phyloP scores from a whole-genome alignment of 2,329 filamentous ascomycete genomes.

The Colletotrichum incanum region DNA sequence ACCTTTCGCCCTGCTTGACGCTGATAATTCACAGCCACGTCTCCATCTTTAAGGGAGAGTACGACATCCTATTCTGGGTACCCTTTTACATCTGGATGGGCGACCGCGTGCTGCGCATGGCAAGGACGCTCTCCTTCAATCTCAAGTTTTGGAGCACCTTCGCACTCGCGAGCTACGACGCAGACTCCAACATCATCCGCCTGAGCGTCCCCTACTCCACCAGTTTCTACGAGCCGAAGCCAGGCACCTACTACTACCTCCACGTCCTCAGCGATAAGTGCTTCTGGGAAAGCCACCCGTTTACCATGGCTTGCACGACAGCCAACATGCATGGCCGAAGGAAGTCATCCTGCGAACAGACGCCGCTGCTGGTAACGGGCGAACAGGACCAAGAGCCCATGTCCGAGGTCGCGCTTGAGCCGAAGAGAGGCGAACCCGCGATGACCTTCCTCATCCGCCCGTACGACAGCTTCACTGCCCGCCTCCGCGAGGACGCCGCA shows the following conservation, averaged over 20 bases:
- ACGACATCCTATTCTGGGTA: conserved; percentile 65
- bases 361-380: conserved; percentile 50
- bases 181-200: conserved; percentile 59
- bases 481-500: conserved; percentile 53
- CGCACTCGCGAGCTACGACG: conserved; percentile 54
- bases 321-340: conserved; percentile 7
- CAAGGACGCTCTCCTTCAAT: conserved; percentile 60
- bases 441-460: conserved; percentile 64
- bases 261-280: conserved; percentile 57
- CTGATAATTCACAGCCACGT: conserved; percentile 57
- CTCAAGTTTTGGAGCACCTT: conserved; percentile 54
- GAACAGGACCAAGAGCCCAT: conserved; percentile 24
- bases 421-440: conserved; percentile 31
- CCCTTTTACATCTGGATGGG: conserved; percentile 65
- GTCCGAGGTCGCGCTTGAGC: conserved; percentile 32
- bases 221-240: conserved; percentile 52
- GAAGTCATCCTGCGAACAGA: conserved; percentile 51
- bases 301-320: conserved; percentile 58
- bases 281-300: conserved; percentile 67
- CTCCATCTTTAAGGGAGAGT: conserved; percentile 66
- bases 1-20: neutral
- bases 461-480: conserved; percentile 61
- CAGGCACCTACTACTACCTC: conserved; percentile 64
- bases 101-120: conserved; percentile 63
- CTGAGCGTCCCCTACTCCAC: conserved; percentile 55